Percentiles rank a stretch among this genome's conserved stretches.
These are phyloP conservation scores for Bertia moriformis DNA, from an alignment of 2,329 filamentous ascomycete genomes.

Conservation along the genomic window DNA sequence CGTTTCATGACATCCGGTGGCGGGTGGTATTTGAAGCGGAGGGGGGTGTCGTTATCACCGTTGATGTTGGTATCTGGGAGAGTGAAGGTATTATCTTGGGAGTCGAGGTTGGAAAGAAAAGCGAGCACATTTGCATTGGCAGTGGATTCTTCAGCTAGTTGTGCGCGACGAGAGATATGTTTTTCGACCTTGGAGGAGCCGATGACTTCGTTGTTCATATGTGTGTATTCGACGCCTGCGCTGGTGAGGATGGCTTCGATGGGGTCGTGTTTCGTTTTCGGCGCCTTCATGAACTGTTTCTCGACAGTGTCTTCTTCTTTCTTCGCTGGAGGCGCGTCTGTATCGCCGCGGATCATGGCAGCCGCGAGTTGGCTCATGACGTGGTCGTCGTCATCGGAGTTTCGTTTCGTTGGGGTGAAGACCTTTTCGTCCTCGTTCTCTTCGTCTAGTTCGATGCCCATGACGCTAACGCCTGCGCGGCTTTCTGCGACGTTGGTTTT, in stretches of 20 bases:
- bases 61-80: constrained; percentile 6
- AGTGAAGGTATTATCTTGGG: constrained; percentile 2
- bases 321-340: constrained; percentile 20
- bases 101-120: background rate
- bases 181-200: constrained; percentile 87
- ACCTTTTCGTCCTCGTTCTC: constrained; percentile 27
- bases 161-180: constrained; percentile 63
- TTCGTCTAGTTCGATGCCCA: constrained; percentile 56
- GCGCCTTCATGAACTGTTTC: no score
- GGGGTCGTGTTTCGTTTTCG: constrained; percentile 60
- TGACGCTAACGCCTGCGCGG: constrained; percentile 66
- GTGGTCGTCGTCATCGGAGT: constrained; percentile 32
- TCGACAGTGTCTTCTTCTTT: constrained; percentile 13
- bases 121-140: background rate
- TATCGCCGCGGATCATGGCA: constrained; percentile 30
- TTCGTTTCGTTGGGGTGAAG: constrained; percentile 27
- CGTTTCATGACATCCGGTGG: constrained; percentile 59
- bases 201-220: constrained; percentile 90
- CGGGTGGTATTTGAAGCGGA: constrained; percentile 50
- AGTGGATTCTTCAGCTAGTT: constrained; percentile 33
- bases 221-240: constrained; percentile 85
- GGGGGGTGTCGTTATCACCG: constrained; percentile 8
- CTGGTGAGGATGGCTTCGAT: constrained; percentile 78
- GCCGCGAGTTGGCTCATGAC: constrained; percentile 62
- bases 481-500: constrained; percentile 96